Conservation (phyloP, 305 asterid species). For the Ajuga reptans region DNA sequence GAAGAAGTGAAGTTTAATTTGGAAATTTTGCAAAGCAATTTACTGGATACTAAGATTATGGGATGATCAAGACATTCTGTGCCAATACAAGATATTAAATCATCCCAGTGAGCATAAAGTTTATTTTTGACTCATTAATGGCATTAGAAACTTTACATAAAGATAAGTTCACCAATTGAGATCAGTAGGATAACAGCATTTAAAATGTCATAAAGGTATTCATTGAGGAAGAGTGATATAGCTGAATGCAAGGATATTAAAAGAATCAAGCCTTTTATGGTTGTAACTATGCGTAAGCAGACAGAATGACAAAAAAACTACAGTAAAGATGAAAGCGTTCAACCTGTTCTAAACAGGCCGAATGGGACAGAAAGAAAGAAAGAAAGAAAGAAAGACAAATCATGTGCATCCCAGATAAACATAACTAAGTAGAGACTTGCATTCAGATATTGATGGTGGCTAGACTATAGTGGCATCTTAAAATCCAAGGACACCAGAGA, state of each 20-base stretch:
- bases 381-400: not conserved
- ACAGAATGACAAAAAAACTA: not conserved
- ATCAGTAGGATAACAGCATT: not conserved
- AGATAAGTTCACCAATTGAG: constrained; percentile 5
- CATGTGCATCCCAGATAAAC: constrained; percentile 8
- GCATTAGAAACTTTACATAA: constrained; percentile 3
- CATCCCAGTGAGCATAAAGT: not conserved
- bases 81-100: not conserved
- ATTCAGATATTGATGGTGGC: constrained; percentile 7
- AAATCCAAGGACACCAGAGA: not conserved
- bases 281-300: not conserved
- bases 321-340: not conserved
- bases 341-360: not conserved
- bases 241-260: not conserved
- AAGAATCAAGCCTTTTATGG: not conserved
- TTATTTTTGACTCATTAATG: not conserved
- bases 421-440: constrained; percentile 4
- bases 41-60: constrained; percentile 2
- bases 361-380: constrained; percentile 1
- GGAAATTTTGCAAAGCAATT: not conserved
- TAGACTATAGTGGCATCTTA: constrained; percentile 9
- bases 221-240: not conserved
- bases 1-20: not conserved
- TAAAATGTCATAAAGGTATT: not conserved
- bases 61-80: not conserved